Evolutionary conservation across 2,329 filamentous ascomycete genomes (phyloP).

Genomic region (Clonostachys rhizophaga): DNA sequence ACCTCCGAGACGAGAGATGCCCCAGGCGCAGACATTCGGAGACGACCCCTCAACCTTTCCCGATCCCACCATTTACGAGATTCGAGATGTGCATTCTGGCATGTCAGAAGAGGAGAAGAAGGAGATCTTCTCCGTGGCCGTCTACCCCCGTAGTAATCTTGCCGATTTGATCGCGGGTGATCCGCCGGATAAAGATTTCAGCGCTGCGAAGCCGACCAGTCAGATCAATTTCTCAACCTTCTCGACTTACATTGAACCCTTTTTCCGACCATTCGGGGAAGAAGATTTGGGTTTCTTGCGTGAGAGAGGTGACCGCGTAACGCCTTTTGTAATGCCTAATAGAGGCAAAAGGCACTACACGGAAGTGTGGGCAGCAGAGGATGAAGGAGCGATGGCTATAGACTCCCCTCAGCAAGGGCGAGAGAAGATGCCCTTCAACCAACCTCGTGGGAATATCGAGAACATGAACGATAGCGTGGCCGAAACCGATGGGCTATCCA

Average conservation of each 20-base stretch:
- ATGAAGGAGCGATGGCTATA: conserved; percentile 76
- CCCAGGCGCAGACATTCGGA: conserved; percentile 84
- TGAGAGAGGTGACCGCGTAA: conserved; percentile 80
- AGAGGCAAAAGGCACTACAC: conserved; percentile 82
- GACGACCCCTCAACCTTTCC: conserved; percentile 87
- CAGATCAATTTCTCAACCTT: conserved; percentile 95
- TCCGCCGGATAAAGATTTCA: conserved; percentile 93
- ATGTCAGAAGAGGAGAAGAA: conserved; percentile 85
- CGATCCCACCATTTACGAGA: conserved; percentile 93
- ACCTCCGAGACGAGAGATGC: conserved; percentile 58
- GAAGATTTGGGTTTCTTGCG: conserved; percentile 92
- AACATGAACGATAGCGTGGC: conserved; percentile 81
- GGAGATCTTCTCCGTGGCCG: conserved; percentile 80
- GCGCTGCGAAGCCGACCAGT: conserved; percentile 85
- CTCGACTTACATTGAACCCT: conserved; percentile 86
- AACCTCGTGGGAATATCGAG: conserved; percentile 80
- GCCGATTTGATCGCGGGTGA: conserved; percentile 82
- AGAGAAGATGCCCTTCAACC: conserved; percentile 71
- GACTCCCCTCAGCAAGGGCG: conserved; percentile 58
- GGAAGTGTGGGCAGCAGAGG: conserved; percentile 88
- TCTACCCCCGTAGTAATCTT: conserved; percentile 77
- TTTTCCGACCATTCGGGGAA: conserved; percentile 83
- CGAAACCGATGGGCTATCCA: conserved; percentile 84
- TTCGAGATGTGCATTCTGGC: conserved; percentile 65
- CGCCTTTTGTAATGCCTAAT: conserved; percentile 80